Base-by-base conservation (phyloP, 805 yeast species). In the Starmerella davenportii region DNA sequence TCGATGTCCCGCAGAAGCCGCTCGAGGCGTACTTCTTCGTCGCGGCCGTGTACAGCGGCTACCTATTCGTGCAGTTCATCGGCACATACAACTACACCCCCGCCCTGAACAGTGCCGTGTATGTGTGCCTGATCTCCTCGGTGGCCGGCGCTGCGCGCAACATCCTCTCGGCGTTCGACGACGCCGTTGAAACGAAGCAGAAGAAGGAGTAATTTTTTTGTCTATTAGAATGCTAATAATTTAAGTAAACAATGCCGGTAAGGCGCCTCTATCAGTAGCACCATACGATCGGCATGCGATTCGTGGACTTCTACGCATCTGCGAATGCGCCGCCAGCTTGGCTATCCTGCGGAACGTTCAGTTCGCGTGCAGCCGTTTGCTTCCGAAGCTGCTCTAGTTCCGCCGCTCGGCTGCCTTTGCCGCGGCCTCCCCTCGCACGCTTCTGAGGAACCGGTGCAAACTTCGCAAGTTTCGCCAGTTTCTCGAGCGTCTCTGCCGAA, bases 11-110 rank as follows among this genome's bases (percentile, higher is more conserved):
- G 15, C 41, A 37, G 32, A 40, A 41, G 41, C 42, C 50, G 18
- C 38, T 51, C 13, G 50, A 49, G 38, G 34, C 44, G 19, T 49
- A 49, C 48, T 51, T 43, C 45, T 44, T 44, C 40, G 24, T 45
- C 15, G 40, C 43, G 24, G 43, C 53, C 14, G 50, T 42, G 7
- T 46, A 40, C 17, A 32, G 43, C 7, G 54, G 53, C 35, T 51
- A 49, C 47, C 36, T 36, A 14, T 31, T 43, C 16, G 38, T 47
- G 24, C 39, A 43, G 33, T 39, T 25, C 27, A 44, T 49, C 19
- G 47, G 48, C 24, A 9, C 35, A 15, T 30, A 37, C 34, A 21
- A 35, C 30, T 38, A 25, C 38, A 43, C 39, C 31, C 18, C 21
- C 17, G 29, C 30, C 15, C 29, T 42, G 5, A 28, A 19, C 17